A percentile compares a stretch with the other conserved stretches of the same genome.
These are phyloP conservation scores for Aspergillus ochraceus DNA, from an alignment of 2,329 filamentous ascomycete genomes.

Conservation along the genomic window DNA sequence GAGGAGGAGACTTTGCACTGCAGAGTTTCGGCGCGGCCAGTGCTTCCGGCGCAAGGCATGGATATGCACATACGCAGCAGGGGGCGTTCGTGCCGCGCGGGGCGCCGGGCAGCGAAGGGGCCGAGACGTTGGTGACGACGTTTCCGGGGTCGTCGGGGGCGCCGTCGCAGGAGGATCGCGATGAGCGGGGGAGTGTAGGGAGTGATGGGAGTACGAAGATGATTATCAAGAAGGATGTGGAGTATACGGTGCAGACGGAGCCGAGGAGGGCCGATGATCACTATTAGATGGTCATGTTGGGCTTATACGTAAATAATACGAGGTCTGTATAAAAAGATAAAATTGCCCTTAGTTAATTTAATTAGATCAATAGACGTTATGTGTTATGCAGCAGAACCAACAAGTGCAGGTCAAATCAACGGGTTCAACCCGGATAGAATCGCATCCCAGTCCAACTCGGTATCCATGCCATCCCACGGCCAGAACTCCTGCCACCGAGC, in stretches of 20 bases:
- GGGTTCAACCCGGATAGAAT: not conserved
- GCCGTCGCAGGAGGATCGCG: slow-evolving; percentile 2
- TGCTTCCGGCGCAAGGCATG: not conserved
- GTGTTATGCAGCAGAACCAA: not conserved
- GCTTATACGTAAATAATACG: too few species aligned
- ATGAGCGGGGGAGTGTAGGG: slow-evolving; percentile 6
- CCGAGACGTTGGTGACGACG: not conserved
- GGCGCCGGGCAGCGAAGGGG: not conserved
- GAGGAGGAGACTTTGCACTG: not conserved
- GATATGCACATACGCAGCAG: not conserved
- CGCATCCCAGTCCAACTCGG: not conserved
- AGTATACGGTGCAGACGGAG: slow-evolving; percentile 4
- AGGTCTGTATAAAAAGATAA: too few species aligned
- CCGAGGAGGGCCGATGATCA: not conserved
- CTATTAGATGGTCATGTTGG: not conserved
- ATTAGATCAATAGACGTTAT: not conserved
- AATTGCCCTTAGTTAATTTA: too few species aligned
- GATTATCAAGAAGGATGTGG: slow-evolving; percentile 14
- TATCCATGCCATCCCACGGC: not conserved
- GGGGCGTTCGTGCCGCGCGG: not conserved
- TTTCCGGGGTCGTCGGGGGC: not conserved
- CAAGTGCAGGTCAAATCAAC: not conserved
- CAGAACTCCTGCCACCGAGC: not conserved
- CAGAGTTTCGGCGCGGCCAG: not conserved
- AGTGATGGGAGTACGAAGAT: slow-evolving; percentile 11